Base-by-base conservation (phyloP, 352 stramenopile genomes). In the Phytophthora sp. region DNA sequence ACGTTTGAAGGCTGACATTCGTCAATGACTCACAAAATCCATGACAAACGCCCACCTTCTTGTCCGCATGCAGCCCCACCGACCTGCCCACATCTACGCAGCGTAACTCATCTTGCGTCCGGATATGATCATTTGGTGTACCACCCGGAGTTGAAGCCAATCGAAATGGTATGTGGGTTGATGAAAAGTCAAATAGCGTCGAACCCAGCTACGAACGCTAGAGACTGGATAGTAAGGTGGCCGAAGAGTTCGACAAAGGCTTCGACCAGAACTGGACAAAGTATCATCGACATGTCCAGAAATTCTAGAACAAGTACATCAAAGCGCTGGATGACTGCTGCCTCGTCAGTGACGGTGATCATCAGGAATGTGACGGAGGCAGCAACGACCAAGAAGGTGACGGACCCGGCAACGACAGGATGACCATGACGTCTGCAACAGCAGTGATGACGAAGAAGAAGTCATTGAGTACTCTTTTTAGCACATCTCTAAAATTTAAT, bases 1-100 rank as follows among this genome's bases (percentile, higher is more conserved):
- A 8, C 49, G 50, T 21, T 2, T 49, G 9, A 58, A 58, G 24
- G 21, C 50, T n/a, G 23, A 46, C 15, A 58, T 49, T 21, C 20
- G 36, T 11, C 13, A 3, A 24, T 58, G 50, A 35, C 23, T 58
- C 42, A 51, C 42, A 23, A n/a, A n/a, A n/a, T n/a, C n/a, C n/a
- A n/a, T n/a, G n/a, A n/a, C n/a, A n/a, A n/a, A n/a, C n/a, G n/a
- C n/a, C n/a, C n/a, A n/a, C n/a, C n/a, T n/a, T n/a, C n/a, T n/a
- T n/a, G n/a, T n/a, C n/a, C n/a, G n/a, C n/a, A n/a, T n/a, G n/a
- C n/a, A n/a, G n/a, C n/a, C n/a, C n/a, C n/a, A n/a, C n/a, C n/a
- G n/a, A n/a, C n/a, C n/a, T n/a, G n/a, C n/a, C n/a, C n/a, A n/a
- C n/a, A n/a, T n/a, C n/a, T n/a, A n/a, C n/a, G n/a, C n/a, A n/a